A percentile compares a stretch with the other conserved stretches of the same genome.
phyloP scores from a whole-genome alignment of 2,329 filamentous ascomycete species.

The Parascedosporium putredinis region DNA sequence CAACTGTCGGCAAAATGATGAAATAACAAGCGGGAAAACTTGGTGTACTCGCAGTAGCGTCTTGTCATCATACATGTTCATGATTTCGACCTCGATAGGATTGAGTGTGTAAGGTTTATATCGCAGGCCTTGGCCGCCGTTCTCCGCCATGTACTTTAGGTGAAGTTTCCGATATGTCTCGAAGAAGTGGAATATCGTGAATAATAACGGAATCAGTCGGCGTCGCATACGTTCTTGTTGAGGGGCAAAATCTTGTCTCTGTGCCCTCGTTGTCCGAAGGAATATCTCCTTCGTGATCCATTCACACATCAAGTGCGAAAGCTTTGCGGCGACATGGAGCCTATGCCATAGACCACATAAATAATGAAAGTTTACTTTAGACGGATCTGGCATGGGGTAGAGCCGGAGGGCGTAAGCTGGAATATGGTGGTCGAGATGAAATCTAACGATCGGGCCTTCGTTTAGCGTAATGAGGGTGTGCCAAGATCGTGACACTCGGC shows the following conservation, averaged over 20 bases:
- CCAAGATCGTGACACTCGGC: conserved; percentile 47
- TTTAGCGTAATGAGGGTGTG: conserved; percentile 49
- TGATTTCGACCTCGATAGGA: conserved; percentile 50
- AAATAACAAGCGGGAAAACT: conserved; percentile 53
- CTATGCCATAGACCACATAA: conserved; percentile 57
- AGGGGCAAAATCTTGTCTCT: conserved; percentile 46
- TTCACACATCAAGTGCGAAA: conserved; percentile 51
- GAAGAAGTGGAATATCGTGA: conserved; percentile 59
- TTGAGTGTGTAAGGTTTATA: conserved; percentile 48
- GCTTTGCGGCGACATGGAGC: conserved; percentile 52
- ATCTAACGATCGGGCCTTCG: conserved; percentile 49
- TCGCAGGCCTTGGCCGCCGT: conserved; percentile 39
- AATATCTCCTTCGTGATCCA: conserved; percentile 59
- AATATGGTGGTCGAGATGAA: conserved; percentile 49
- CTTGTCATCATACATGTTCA: conserved; percentile 54
- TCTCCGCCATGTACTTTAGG: conserved; percentile 42
- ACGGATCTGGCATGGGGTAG: conserved; percentile 41
- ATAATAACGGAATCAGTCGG: conserved; percentile 51
- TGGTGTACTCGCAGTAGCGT: conserved; percentile 54
- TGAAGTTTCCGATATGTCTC: conserved; percentile 53
- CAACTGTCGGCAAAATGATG: conserved; percentile 52
- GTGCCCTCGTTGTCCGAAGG: conserved; percentile 42
- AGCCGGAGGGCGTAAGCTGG: conserved; percentile 50
- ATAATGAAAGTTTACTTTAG: conserved; percentile 45
- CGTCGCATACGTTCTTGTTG: conserved; percentile 55